These are phyloP conservation scores for Psophocarpus tetragonolobus DNA, from an alignment of 306 rosid genomes.

Conservation along the genomic window DNA sequence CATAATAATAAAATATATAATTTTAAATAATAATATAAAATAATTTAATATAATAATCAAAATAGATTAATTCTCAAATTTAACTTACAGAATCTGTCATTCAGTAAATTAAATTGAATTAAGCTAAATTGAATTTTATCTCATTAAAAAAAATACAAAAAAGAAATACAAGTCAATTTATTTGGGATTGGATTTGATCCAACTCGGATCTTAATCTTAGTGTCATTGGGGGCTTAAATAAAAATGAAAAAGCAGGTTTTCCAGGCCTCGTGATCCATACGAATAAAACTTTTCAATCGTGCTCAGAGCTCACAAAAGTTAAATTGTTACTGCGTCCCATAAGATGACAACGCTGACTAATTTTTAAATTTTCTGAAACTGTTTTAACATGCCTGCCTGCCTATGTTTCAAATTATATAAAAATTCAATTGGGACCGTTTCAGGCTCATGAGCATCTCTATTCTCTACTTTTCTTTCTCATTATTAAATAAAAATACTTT, in stretches of 20 bases:
- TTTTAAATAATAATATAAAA: too few relatives aligned
- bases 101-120: too few relatives aligned
- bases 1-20: too few relatives aligned
- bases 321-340: background rate
- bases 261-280: background rate
- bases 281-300: background rate
- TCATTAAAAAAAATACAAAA: too few relatives aligned
- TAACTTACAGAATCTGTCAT: too few relatives aligned
- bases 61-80: too few relatives aligned
- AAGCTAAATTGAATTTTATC: too few relatives aligned
- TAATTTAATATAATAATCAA: too few relatives aligned
- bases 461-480: background rate
- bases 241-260: background rate
- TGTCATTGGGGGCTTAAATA: background rate
- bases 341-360: background rate
- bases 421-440: background rate
- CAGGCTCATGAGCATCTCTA: slow-evolving; percentile 27
- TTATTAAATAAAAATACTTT: background rate
- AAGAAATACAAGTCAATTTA: too few relatives aligned
- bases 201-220: too few relatives aligned
- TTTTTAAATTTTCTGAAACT: background rate
- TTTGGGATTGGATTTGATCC: too few relatives aligned
- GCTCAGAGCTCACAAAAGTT: background rate
- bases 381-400: slow-evolving; percentile 15
- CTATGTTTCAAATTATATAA: background rate